Evolutionary conservation across 139 green algal genomes (phyloP).

Genomic region (Bryopsis sp.): DNA sequence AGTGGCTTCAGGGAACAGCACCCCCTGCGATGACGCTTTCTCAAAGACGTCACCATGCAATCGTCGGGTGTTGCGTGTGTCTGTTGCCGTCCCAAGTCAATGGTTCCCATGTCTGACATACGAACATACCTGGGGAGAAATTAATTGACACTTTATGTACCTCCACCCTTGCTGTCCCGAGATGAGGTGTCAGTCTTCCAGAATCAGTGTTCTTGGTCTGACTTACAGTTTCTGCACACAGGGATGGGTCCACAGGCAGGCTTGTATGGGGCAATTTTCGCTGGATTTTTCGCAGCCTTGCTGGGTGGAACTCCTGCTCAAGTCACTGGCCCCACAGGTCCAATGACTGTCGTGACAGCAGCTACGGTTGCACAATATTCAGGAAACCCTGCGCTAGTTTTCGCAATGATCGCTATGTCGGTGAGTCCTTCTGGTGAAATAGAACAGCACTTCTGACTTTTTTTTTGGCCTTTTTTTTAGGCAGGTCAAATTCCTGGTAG

Average conservation of each 20-base stretch:
- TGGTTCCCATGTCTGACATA: too few relatives aligned
- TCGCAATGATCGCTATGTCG: constrained; percentile 18
- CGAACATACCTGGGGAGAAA: too few relatives aligned
- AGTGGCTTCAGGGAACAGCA: neutral
- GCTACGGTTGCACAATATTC: constrained; percentile 17
- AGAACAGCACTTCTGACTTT: neutral
- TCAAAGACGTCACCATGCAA: too few relatives aligned
- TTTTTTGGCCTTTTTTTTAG: too few relatives aligned
- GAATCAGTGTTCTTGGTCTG: too few relatives aligned
- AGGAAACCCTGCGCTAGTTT: constrained; percentile 7
- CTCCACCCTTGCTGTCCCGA: too few relatives aligned
- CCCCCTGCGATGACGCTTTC: too few relatives aligned
- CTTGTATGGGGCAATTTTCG: constrained; percentile 26
- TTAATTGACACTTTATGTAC: too few relatives aligned
- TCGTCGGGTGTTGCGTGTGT: too few relatives aligned
- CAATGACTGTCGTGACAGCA: constrained; percentile 26
- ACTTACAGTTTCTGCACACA: constrained; percentile 2
- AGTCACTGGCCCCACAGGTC: constrained; percentile 23
- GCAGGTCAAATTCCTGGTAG: too few relatives aligned
- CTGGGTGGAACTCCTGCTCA: constrained; percentile 24
- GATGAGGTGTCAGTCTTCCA: too few relatives aligned
- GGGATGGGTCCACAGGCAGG: constrained; percentile 22
- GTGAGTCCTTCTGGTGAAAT: neutral
- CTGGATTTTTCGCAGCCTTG: constrained; percentile 27
- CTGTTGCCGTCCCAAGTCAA: too few relatives aligned